Evolutionary conservation across 768 basidiomycete species (phyloP).

Genomic region (Boletus bicolor): DNA sequence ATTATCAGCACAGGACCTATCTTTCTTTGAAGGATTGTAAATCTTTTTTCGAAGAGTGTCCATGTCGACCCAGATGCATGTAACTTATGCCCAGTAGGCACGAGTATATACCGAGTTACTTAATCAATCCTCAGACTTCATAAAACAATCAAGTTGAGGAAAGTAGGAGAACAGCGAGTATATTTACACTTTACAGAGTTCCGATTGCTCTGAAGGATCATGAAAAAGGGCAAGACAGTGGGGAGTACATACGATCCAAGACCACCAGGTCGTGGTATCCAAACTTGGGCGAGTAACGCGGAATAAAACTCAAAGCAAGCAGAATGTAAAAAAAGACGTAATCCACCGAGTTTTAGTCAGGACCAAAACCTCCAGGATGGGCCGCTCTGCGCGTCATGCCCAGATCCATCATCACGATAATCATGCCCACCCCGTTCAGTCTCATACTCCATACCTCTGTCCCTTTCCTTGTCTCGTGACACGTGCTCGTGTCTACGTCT

Average conservation of each 20-base stretch:
- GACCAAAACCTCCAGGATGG: conserved; percentile 15
- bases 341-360: neutral
- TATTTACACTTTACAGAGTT: neutral
- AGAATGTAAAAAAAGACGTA: neutral
- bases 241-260: neutral
- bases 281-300: neutral
- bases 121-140: neutral
- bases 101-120: neutral
- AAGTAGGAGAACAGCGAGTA: neutral
- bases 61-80: neutral
- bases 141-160: neutral
- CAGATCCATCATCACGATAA: conserved; percentile 4
- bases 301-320: neutral
- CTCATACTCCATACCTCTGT: conserved; percentile 7
- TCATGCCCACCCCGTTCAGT: neutral
- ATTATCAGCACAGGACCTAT: conserved; percentile 78
- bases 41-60: neutral
- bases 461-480: conserved; percentile 6
- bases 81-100: neutral
- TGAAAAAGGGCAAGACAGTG: neutral
- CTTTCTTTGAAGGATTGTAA: conserved; percentile 80
- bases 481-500: conserved; percentile 11
- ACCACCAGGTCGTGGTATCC: conserved; percentile 5
- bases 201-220: neutral
- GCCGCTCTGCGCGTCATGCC: neutral